Evolutionary conservation across 768 basidiomycete species (phyloP).

Genomic region (Lentinus brumalis): DNA sequence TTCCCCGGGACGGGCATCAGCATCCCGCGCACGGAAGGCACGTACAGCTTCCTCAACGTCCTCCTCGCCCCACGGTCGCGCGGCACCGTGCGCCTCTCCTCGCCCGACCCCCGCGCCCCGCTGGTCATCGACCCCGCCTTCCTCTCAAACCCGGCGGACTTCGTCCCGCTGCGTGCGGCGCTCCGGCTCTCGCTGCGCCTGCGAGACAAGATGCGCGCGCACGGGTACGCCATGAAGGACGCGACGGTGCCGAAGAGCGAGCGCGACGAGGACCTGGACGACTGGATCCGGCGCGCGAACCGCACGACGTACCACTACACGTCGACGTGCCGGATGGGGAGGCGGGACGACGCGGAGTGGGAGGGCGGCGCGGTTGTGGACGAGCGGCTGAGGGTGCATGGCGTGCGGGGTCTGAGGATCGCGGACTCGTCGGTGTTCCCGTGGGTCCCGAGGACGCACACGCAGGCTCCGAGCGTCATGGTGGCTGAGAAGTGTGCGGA

Average conservation of each 20-base stretch:
- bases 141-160: slow-evolving; percentile 31
- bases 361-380: slow-evolving; percentile 40
- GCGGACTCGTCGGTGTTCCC: slow-evolving; percentile 30
- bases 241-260: slow-evolving; percentile 29
- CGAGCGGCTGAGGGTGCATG: slow-evolving; percentile 44
- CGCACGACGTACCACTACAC: slow-evolving; percentile 39
- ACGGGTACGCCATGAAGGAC: slow-evolving; percentile 22
- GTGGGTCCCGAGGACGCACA: slow-evolving; percentile 34
- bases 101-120: slow-evolving; percentile 31
- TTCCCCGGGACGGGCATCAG: neutral
- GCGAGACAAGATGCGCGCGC: slow-evolving; percentile 19
- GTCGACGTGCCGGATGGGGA: slow-evolving; percentile 40
- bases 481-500: slow-evolving; percentile 44
- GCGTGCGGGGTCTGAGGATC: slow-evolving; percentile 42
- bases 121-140: slow-evolving; percentile 35
- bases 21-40: slow-evolving; percentile 12
- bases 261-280: slow-evolving; percentile 34
- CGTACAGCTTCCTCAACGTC: slow-evolving; percentile 24
- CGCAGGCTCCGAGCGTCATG: slow-evolving; percentile 36
- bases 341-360: slow-evolving; percentile 5
- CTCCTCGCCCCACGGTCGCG: slow-evolving; percentile 28
- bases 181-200: slow-evolving; percentile 26
- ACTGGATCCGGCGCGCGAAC: slow-evolving; percentile 26
- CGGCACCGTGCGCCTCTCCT: slow-evolving; percentile 32
- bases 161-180: slow-evolving; percentile 25